phyloP scores from a whole-genome alignment of 208 protist species.

The Phytomonas francai region DNA sequence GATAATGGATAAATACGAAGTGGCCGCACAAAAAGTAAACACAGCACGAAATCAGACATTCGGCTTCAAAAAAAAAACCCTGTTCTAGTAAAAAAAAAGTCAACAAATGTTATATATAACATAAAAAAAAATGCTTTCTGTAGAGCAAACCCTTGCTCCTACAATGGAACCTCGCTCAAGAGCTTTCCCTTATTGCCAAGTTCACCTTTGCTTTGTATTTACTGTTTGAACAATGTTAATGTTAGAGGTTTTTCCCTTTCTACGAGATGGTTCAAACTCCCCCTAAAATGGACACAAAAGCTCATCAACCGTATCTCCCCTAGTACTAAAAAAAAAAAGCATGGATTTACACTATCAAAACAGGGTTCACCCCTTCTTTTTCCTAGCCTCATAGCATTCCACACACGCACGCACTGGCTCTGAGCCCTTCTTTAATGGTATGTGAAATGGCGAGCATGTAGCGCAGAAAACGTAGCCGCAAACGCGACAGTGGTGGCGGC shows the following conservation, averaged over 20 bases:
- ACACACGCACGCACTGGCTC: slow-evolving; percentile 51
- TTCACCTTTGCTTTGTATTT: background rate
- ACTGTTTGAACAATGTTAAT: background rate
- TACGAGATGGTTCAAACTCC: background rate
- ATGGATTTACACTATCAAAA: slow-evolving; percentile 8
- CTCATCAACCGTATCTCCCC: background rate
- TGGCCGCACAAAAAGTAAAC: slow-evolving; percentile 5
- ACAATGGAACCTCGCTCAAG: background rate
- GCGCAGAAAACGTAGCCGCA: slow-evolving; percentile 85
- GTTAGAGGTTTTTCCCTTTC: background rate
- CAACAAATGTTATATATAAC: background rate
- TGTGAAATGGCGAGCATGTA: slow-evolving; percentile 47
- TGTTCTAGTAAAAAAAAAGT: background rate
- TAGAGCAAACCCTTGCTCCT: background rate
- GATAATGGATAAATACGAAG: slow-evolving; percentile 10
- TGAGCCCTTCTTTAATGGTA: slow-evolving; percentile 31
- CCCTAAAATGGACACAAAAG: background rate
- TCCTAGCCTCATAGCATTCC: slow-evolving; percentile 35
- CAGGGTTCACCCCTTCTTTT: slow-evolving; percentile 17
- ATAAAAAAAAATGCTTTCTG: background rate
- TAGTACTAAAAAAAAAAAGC: background rate
- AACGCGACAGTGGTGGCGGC: slow-evolving; percentile 74
- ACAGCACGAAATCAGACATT: background rate
- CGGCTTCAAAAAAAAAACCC: slow-evolving; percentile 3
- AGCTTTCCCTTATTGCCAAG: background rate